Base-by-base conservation (phyloP, 768 basidiomycete species). In the Exidia glandulosa region DNA sequence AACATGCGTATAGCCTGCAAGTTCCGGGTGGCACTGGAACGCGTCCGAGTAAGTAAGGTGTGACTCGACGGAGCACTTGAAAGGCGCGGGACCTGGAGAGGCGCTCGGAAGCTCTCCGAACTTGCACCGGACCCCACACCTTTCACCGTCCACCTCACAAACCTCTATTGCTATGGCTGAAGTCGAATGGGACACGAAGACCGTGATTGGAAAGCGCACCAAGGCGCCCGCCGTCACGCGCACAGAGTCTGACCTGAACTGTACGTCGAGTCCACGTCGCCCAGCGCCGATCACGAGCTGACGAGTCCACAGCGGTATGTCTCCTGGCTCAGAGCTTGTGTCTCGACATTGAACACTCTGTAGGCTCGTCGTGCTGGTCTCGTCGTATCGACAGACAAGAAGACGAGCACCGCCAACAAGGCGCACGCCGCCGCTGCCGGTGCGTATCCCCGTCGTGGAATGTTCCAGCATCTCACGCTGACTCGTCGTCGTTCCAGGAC, bases 301-400 rank as follows among this genome's bases (percentile, higher is more conserved):
- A 54, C 32, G 57, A 45, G 32, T 55, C 57, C 60, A 13, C 64
- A 86, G 86, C 85, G n/a, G n/a, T n/a, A n/a, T n/a, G n/a, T n/a
- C n/a, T n/a, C n/a, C n/a, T n/a, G n/a, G n/a, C n/a, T n/a, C n/a
- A n/a, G n/a, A n/a, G n/a, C n/a, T n/a, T n/a, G n/a, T n/a, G n/a
- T n/a, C n/a, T n/a, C 67, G 50, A 67, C 12, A 1, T 47, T 2
- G 56, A 37, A 55, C 12, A 5, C 60, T 37, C 25, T 58, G 7
- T 64, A 90, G 88, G 90, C 90, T 61, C 83, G 87, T 32, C 77
- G 91, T 68, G 70, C 78, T 45, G 90, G 89, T 32, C 82, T 86
- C 52, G 85, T 90, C 62, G 85, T 93, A 33, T 81, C 82, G 27
- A 91, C 88, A 9, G 90, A 93, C 72, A 93, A 88, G 78, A 92